Conservation (phyloP, 1,284 basidiomycete genomes). For the Trichosporon sp. region DNA sequence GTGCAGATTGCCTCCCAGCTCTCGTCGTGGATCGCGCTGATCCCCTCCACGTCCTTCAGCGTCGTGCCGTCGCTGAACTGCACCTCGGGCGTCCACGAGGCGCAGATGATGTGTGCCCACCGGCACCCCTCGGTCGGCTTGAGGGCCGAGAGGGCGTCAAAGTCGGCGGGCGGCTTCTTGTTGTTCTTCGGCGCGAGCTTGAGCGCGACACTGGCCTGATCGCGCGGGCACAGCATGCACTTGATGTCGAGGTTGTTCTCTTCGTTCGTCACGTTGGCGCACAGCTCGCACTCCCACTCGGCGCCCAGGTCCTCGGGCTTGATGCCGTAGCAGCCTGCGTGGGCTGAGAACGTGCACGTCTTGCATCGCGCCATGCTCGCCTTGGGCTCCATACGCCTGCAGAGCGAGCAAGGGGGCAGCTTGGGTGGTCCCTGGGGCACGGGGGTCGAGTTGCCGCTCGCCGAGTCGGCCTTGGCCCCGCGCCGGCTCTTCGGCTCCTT, state of each 20-base stretch:
- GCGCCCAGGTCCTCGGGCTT: slow-evolving; percentile 66
- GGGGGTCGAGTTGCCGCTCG: slow-evolving; percentile 45
- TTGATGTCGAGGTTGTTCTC: slow-evolving; percentile 67
- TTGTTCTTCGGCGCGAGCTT: slow-evolving; percentile 28
- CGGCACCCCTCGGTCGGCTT: slow-evolving; percentile 93
- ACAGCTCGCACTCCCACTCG: slow-evolving; percentile 81
- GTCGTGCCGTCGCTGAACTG: slow-evolving; percentile 72
- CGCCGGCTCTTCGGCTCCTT: slow-evolving; percentile 62
- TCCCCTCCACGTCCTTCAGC: slow-evolving; percentile 80
- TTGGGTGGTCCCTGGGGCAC: slow-evolving; percentile 58
- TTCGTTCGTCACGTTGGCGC: slow-evolving; percentile 72
- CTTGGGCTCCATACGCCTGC: slow-evolving; percentile 70
- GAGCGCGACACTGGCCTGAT: slow-evolving; percentile 18
- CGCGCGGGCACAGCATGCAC: slow-evolving; percentile 56
- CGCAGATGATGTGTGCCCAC: slow-evolving; percentile 89
- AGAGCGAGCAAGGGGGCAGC: slow-evolving; percentile 73
- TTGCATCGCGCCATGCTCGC: slow-evolving; percentile 77
- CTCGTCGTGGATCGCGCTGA: slow-evolving; percentile 67
- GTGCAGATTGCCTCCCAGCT: slow-evolving; percentile 56
- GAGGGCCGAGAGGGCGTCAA: slow-evolving; percentile 74
- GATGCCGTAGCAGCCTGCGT: slow-evolving; percentile 72
- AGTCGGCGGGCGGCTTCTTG: slow-evolving; percentile 61
- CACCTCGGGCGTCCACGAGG: slow-evolving; percentile 82
- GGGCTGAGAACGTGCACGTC: slow-evolving; percentile 72
- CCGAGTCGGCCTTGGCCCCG: slow-evolving; percentile 63